Percentiles rank a stretch among this genome's conserved stretches.
These are phyloP conservation scores for Lolium perenne DNA, from an alignment of 176 grass and related monocot species.

Conservation along the genomic window DNA sequence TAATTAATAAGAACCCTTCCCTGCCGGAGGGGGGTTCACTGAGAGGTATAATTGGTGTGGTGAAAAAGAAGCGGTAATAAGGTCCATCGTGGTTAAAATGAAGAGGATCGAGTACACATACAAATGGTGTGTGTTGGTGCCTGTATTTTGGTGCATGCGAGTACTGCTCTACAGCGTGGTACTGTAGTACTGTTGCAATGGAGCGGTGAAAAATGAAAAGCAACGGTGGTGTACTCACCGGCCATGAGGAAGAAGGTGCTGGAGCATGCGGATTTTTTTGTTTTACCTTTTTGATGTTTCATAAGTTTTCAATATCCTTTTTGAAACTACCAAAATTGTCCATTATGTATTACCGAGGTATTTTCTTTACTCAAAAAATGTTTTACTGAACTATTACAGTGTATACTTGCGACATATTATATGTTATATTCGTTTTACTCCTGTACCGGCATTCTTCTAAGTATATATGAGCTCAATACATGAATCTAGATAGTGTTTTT, in stretches of 20 bases:
- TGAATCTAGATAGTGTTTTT: background rate
- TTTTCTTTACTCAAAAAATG: slow-evolving; percentile 51
- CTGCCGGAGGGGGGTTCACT: slow-evolving; percentile 43
- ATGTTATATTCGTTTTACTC: slow-evolving; percentile 40
- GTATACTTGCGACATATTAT: slow-evolving; percentile 72
- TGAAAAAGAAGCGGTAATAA: slow-evolving; percentile 62
- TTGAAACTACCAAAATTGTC: slow-evolving; percentile 52
- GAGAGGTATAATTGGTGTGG: slow-evolving; percentile 38
- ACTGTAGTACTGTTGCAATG: slow-evolving; percentile 35
- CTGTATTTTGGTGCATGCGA: slow-evolving; percentile 39
- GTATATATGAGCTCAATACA: slow-evolving; percentile 20
- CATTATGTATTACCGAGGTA: slow-evolving; percentile 64
- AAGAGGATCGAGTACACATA: background rate
- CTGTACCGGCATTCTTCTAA: slow-evolving; percentile 32
- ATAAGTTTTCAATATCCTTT: background rate
- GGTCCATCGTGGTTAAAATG: slow-evolving; percentile 45
- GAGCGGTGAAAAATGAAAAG: slow-evolving; percentile 34
- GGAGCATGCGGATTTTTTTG: slow-evolving; percentile 44
- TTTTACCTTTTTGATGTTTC: slow-evolving; percentile 5
- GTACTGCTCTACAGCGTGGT: slow-evolving; percentile 43
- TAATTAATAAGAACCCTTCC: slow-evolving; percentile 74
- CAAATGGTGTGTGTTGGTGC: slow-evolving; percentile 29
- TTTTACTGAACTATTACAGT: slow-evolving; percentile 65
- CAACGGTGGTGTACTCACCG: slow-evolving; percentile 28
- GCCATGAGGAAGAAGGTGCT: slow-evolving; percentile 43